Percentiles rank a stretch among this genome's conserved stretches.
Conservation (phyloP, 768 basidiomycete genomes). For the Leccinum subgranulosum region DNA sequence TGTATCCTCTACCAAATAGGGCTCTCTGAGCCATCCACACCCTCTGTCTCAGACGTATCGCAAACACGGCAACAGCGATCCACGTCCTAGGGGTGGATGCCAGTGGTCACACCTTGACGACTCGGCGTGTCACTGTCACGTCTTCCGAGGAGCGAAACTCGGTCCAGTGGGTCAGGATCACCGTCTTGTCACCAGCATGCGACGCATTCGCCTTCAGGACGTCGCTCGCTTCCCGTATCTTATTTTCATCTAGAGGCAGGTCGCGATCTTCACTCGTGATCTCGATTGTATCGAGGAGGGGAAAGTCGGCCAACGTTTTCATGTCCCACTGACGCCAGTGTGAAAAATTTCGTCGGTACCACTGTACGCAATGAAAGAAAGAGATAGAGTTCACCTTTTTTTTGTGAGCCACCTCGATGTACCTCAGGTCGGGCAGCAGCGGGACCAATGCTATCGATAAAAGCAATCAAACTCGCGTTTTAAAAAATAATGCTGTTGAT, state of each 20-base stretch:
- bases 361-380: background rate
- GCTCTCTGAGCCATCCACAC: background rate
- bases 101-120: constrained; percentile 9
- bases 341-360: background rate
- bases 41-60: background rate
- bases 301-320: background rate
- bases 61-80: background rate
- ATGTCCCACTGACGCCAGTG: background rate
- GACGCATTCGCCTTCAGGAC: constrained; percentile 8
- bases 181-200: background rate
- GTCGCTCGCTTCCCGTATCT: background rate
- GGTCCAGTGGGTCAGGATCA: background rate
- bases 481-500: background rate
- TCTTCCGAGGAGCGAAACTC: background rate
- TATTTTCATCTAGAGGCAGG: background rate
- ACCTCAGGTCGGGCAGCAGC: constrained; percentile 5
- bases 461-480: background rate
- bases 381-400: background rate
- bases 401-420: background rate
- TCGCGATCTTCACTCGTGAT: background rate
- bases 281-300: constrained; percentile 7
- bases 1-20: background rate
- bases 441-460: constrained; percentile 4
- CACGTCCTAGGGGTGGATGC: background rate
- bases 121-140: background rate